These are phyloP conservation scores for Malassezia obtusa DNA, from an alignment of 1,284 basidiomycete species.

Conservation along the genomic window DNA sequence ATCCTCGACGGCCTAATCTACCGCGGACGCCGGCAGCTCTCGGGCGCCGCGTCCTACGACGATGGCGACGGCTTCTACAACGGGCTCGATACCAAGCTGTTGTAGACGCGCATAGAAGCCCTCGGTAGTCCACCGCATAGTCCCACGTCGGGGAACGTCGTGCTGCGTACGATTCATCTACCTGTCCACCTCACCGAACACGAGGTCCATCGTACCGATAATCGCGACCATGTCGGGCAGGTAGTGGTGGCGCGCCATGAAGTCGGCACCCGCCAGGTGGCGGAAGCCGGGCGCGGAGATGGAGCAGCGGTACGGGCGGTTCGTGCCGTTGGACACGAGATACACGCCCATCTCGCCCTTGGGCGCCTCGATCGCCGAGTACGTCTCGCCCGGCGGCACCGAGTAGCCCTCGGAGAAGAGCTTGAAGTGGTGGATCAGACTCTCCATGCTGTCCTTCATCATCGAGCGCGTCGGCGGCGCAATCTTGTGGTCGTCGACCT, in stretches of 20 bases:
- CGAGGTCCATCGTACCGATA: slow-evolving; percentile 45
- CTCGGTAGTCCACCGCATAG: background rate
- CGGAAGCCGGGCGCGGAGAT: slow-evolving; percentile 47
- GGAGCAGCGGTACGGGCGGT: slow-evolving; percentile 47
- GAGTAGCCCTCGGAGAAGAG: slow-evolving; percentile 85
- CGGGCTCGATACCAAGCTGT: slow-evolving; percentile 9
- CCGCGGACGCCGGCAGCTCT: slow-evolving; percentile 36
- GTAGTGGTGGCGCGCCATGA: slow-evolving; percentile 43
- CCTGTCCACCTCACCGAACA: slow-evolving; percentile 47
- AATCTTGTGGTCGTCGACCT: slow-evolving; percentile 95
- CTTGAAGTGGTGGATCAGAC: slow-evolving; percentile 97
- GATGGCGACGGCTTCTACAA: slow-evolving; percentile 15
- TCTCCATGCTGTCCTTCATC: slow-evolving; percentile 98
- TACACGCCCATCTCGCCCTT: slow-evolving; percentile 80
- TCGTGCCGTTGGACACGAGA: slow-evolving; percentile 45
- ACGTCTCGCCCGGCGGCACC: slow-evolving; percentile 94
- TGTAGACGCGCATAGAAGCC: background rate
- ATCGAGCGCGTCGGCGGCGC: slow-evolving; percentile 89
- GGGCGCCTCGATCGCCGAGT: slow-evolving; percentile 92
- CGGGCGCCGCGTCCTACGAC: slow-evolving; percentile 8
- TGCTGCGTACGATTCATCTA: background rate
- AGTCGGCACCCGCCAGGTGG: slow-evolving; percentile 44
- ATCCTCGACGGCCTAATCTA: slow-evolving; percentile 83
- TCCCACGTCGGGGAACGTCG: background rate
- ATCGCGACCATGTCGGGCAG: slow-evolving; percentile 46